Conservation (phyloP, 192 early-diverging fungal genomes). For the Backusella macrospora region DNA sequence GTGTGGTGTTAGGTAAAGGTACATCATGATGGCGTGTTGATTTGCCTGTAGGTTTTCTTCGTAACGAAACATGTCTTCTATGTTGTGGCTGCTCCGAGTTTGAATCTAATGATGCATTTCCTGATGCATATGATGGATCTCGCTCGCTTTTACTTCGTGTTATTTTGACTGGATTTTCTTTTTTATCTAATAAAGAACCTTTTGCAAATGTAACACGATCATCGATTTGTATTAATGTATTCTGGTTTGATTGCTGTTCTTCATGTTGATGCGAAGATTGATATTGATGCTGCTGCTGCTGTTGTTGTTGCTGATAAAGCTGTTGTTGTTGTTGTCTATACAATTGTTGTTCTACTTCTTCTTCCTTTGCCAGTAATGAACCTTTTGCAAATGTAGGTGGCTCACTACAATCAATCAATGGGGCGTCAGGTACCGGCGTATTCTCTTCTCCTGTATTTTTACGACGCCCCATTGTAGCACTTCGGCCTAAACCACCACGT, state of each 20-base stretch:
- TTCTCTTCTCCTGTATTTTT: slow-evolving; percentile 4
- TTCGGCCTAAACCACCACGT: slow-evolving; percentile 11
- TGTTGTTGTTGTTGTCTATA: slow-evolving; percentile 10
- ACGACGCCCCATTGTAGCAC: neutral
- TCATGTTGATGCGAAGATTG: neutral
- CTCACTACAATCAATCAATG: slow-evolving; percentile 21
- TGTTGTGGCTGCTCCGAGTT: neutral
- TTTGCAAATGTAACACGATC: slow-evolving; percentile 28
- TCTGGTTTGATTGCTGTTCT: neutral
- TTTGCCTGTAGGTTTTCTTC: slow-evolving; percentile 23
- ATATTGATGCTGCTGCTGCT: neutral
- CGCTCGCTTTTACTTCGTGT: slow-evolving; percentile 25
- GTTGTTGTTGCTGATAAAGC: neutral
- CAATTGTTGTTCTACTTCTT: neutral
- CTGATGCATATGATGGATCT: neutral
- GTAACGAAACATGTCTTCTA: slow-evolving; percentile 24
- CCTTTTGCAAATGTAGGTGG: slow-evolving; percentile 26
- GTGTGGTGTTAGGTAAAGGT: slow-evolving; percentile 22
- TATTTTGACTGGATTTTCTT: slow-evolving; percentile 6
- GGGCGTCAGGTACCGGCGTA: neutral
- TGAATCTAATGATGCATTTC: neutral
- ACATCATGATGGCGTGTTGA: slow-evolving; percentile 23
- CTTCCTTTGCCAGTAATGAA: slow-evolving; percentile 29
- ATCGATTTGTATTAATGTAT: slow-evolving; percentile 32
- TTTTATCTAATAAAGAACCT: slow-evolving; percentile 30